phyloP scores from a whole-genome alignment of 2,329 filamentous ascomycete genomes.

The Aspergillus udagawae region DNA sequence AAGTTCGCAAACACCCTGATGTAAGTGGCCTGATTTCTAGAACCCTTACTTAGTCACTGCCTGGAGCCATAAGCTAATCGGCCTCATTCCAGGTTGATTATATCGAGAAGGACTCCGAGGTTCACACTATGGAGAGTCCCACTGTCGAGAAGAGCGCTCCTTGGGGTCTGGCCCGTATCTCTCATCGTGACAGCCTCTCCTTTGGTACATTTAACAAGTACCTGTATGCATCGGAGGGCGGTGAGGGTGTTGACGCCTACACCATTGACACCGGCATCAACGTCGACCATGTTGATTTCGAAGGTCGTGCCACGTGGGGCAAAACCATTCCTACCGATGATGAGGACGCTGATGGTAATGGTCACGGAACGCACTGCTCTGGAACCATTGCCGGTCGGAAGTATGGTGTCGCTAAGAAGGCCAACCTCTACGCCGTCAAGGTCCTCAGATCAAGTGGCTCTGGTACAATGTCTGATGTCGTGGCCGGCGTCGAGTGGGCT shows the following conservation, averaged over 20 bases:
- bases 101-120: slow-evolving; percentile 90
- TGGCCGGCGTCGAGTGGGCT: slow-evolving; percentile 96
- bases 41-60: neutral
- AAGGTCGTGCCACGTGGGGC: slow-evolving; percentile 92
- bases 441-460: slow-evolving; percentile 96
- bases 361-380: slow-evolving; percentile 98
- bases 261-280: slow-evolving; percentile 98
- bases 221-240: slow-evolving; percentile 81
- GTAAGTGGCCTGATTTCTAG: slow-evolving; percentile 63
- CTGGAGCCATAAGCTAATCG: neutral
- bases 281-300: slow-evolving; percentile 89
- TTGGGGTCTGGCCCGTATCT: slow-evolving; percentile 99
- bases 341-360: slow-evolving; percentile 88
- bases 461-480: slow-evolving; percentile 96
- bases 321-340: slow-evolving; percentile 89
- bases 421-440: slow-evolving; percentile 94
- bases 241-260: slow-evolving; percentile 97
- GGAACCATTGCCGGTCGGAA: slow-evolving; percentile 97
- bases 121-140: slow-evolving; percentile 67
- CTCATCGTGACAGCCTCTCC: slow-evolving; percentile 79
- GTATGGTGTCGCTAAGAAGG: slow-evolving; percentile 99
- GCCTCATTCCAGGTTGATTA: slow-evolving; percentile 71
- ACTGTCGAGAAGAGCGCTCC: slow-evolving; percentile 85
- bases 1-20: slow-evolving; percentile 92
- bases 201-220: slow-evolving; percentile 99